Percentiles rank a stretch among this genome's conserved stretches.
phyloP scores from a whole-genome alignment of 352 stramenopile species.

The Phytopythium oedochilum region DNA sequence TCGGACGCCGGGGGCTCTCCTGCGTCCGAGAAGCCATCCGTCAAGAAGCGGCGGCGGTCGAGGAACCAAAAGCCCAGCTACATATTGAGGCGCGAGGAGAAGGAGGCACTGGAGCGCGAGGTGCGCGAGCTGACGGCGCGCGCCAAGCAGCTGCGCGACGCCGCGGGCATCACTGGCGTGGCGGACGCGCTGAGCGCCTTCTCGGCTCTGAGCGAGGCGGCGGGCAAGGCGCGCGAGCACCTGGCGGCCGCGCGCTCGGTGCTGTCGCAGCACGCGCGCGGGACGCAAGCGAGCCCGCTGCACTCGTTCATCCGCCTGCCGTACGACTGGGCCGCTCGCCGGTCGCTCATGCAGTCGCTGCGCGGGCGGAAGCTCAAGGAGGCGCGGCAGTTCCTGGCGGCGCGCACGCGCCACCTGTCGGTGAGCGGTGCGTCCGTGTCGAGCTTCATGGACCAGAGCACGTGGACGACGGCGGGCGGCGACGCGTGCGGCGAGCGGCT shows the following conservation, averaged over 20 bases:
- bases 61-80: slow-evolving; percentile 3
- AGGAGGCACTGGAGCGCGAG: neutral
- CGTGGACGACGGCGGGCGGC: slow-evolving; percentile 37
- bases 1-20: neutral
- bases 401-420: slow-evolving; percentile 14
- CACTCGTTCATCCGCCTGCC: slow-evolving; percentile 10
- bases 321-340: slow-evolving; percentile 5
- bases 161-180: neutral
- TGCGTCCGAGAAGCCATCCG: neutral
- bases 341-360: slow-evolving; percentile 12
- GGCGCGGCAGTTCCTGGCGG: slow-evolving; percentile 22
- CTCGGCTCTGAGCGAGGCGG: neutral
- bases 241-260: neutral
- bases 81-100: neutral
- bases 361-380: slow-evolving; percentile 20
- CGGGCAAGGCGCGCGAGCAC: neutral
- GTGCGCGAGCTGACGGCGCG: neutral
- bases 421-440: slow-evolving; percentile 14
- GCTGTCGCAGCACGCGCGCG: neutral
- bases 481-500: slow-evolving; percentile 51
- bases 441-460: slow-evolving; percentile 20
- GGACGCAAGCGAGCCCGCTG: slow-evolving; percentile 3
- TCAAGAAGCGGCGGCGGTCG: neutral
- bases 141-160: slow-evolving; percentile 3
- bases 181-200: neutral